Evolutionary conservation across 306 rosid species (phyloP).

Genomic region (Chamaecrista fasciculata): DNA sequence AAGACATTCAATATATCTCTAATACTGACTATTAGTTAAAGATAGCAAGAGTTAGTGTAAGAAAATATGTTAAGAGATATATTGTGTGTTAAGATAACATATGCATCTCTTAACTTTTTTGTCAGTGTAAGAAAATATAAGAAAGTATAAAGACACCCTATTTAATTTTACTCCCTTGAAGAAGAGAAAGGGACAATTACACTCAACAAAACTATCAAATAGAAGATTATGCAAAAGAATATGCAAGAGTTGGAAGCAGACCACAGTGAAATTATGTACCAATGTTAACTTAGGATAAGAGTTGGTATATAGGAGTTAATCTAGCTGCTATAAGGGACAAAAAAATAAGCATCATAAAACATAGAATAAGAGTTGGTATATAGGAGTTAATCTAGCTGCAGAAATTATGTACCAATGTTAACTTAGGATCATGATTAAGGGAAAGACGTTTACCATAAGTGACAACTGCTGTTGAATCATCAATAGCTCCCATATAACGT

Average conservation of each 20-base stretch:
- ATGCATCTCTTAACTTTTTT: neutral
- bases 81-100: no score
- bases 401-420: neutral
- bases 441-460: slow-evolving; percentile 60
- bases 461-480: slow-evolving; percentile 74
- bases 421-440: neutral
- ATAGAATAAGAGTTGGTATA: neutral
- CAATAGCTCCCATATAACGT: slow-evolving; percentile 81
- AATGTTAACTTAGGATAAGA: no score
- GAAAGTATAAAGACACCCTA: slow-evolving; percentile 5
- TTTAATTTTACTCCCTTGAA: slow-evolving; percentile 18
- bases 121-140: neutral
- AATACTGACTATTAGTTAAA: neutral
- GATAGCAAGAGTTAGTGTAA: neutral
- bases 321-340: no score
- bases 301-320: no score
- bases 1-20: neutral
- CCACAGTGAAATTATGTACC: slow-evolving; percentile 5
- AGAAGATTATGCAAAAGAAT: slow-evolving; percentile 9
- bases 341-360: no score
- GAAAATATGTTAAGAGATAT: no score
- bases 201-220: slow-evolving; percentile 21
- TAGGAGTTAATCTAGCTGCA: neutral
- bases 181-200: slow-evolving; percentile 10
- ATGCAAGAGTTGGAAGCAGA: slow-evolving; percentile 4